A percentile compares a stretch with the other conserved stretches of the same genome.
These are phyloP conservation scores for Pseudogymnoascus sp. DNA, from an alignment of 2,329 filamentous ascomycete species.

Conservation along the genomic window DNA sequence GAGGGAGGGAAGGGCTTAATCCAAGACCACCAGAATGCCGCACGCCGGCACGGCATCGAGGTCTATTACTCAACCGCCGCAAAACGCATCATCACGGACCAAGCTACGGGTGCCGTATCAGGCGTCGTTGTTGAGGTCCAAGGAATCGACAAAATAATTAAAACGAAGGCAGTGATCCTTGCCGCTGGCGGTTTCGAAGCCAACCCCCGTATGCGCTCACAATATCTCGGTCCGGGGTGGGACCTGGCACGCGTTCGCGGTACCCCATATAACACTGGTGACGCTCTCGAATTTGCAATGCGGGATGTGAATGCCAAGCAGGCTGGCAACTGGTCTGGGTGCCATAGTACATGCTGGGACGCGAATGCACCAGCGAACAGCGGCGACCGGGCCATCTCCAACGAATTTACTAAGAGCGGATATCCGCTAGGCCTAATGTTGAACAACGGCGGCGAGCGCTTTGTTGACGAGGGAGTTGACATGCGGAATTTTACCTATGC, in stretches of 20 bases:
- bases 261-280: slow-evolving; percentile 59
- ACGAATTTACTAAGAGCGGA: slow-evolving; percentile 63
- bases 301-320: slow-evolving; percentile 44
- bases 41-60: not conserved
- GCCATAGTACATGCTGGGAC: slow-evolving; percentile 53
- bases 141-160: slow-evolving; percentile 27
- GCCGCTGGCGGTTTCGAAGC: slow-evolving; percentile 61
- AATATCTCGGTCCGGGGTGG: slow-evolving; percentile 53
- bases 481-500: slow-evolving; percentile 64
- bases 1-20: slow-evolving; percentile 57
- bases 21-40: slow-evolving; percentile 38
- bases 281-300: slow-evolving; percentile 48
- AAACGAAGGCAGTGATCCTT: slow-evolving; percentile 42
- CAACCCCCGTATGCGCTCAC: slow-evolving; percentile 48
- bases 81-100: slow-evolving; percentile 35
- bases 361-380: slow-evolving; percentile 49
- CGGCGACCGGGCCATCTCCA: slow-evolving; percentile 54
- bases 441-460: slow-evolving; percentile 52
- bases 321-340: slow-evolving; percentile 57
- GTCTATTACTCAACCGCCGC: slow-evolving; percentile 36
- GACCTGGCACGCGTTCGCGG: slow-evolving; percentile 57
- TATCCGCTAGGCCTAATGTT: slow-evolving; percentile 63
- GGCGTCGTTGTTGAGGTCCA: slow-evolving; percentile 28
- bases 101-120: slow-evolving; percentile 28
- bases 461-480: slow-evolving; percentile 62